These are phyloP conservation scores for Phascolomyces articulosus DNA, from an alignment of 371 early-diverging fungal genomes.

Conservation along the genomic window DNA sequence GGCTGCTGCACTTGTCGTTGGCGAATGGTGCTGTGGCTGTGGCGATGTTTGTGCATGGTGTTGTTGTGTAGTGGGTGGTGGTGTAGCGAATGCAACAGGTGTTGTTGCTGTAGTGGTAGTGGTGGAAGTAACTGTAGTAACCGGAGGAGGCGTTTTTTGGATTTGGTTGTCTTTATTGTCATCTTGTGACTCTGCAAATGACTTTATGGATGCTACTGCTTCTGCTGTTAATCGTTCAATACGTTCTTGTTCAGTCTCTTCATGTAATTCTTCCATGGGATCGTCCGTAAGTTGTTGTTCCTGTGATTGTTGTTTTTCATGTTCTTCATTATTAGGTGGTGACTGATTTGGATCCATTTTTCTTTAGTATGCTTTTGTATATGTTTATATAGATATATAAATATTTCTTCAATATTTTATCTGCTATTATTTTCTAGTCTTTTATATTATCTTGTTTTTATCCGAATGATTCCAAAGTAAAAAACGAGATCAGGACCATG, in stretches of 20 bases:
- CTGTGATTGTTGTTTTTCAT: not conserved
- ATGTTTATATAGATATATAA: too few relatives aligned
- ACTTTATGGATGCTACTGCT: not conserved
- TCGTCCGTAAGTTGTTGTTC: not conserved
- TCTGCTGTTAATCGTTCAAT: conserved; percentile 1
- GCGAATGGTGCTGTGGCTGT: not conserved
- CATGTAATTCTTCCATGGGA: not conserved
- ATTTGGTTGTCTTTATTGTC: not conserved
- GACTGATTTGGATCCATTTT: conserved; percentile 2
- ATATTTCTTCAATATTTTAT: too few relatives aligned
- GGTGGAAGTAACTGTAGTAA: not conserved
- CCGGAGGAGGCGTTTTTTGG: not conserved
- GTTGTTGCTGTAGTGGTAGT: not conserved
- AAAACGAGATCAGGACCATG: not conserved
- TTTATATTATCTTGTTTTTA: too few relatives aligned
- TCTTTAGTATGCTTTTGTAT: not conserved
- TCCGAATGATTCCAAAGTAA: not conserved
- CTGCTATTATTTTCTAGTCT: too few relatives aligned
- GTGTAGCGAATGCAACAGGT: not conserved
- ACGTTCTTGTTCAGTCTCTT: not conserved
- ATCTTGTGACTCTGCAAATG: conserved; percentile 2
- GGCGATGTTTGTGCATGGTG: not conserved
- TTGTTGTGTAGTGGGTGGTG: not conserved
- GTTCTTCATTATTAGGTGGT: not conserved
- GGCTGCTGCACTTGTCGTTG: not conserved